A percentile compares a stretch with the other conserved stretches of the same genome.
These are phyloP conservation scores for Termitomyces sp. DNA, from an alignment of 768 basidiomycete genomes.

Conservation along the genomic window DNA sequence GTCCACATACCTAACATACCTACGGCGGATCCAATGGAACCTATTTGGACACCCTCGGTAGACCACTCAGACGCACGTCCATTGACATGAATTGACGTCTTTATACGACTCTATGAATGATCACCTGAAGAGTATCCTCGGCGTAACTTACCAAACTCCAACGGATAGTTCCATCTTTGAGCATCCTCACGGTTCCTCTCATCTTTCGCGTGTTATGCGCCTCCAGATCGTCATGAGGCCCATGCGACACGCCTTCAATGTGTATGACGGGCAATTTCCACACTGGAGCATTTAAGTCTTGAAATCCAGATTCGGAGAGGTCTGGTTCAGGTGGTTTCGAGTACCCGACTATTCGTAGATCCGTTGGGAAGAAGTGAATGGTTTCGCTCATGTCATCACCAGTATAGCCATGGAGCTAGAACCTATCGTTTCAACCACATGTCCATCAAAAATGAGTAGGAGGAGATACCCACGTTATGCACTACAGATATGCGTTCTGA, in stretches of 20 bases:
- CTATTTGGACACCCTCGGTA: constrained; percentile 55
- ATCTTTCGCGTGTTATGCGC: constrained; percentile 29
- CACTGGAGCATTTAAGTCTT: constrained; percentile 18
- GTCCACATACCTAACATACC: constrained; percentile 58
- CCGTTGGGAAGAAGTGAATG: constrained; percentile 51
- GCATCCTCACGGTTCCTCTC: constrained; percentile 43
- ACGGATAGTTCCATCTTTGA: constrained; percentile 44
- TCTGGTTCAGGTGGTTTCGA: constrained; percentile 23
- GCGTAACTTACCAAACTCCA: constrained; percentile 45
- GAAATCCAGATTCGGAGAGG: constrained; percentile 16
- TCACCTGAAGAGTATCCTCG: neutral
- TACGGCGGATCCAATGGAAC: constrained; percentile 46
- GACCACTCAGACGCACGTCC: constrained; percentile 42
- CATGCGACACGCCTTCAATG: constrained; percentile 41
- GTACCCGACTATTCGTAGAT: constrained; percentile 38
- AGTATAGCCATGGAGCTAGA: constrained; percentile 17
- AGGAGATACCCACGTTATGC: constrained; percentile 33
- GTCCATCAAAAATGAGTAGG: neutral
- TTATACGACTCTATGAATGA: neutral
- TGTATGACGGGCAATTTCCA: constrained; percentile 48
- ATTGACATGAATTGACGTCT: constrained; percentile 30
- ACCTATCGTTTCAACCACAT: neutral
- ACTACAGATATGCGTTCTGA: constrained; percentile 18
- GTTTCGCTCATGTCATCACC: constrained; percentile 35
- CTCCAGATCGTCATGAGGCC: constrained; percentile 32